These are phyloP conservation scores for Cerrena zonata DNA, from an alignment of 1,284 basidiomycete genomes.

Conservation along the genomic window DNA sequence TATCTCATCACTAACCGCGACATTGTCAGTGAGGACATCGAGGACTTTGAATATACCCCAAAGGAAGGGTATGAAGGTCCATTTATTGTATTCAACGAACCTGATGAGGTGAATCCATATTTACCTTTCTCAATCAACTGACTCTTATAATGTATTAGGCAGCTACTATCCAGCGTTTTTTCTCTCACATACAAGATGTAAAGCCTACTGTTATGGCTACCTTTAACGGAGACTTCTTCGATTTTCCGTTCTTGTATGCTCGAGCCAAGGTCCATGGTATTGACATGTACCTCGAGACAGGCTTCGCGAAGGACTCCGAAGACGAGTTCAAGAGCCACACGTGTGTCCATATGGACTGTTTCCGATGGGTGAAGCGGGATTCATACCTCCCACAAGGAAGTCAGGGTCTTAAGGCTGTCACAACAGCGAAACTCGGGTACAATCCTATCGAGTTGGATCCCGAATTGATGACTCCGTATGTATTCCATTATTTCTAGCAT, in stretches of 20 bases:
- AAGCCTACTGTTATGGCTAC: constrained; percentile 97
- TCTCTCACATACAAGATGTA: constrained; percentile 87
- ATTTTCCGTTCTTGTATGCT: constrained; percentile 96
- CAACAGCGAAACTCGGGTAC: constrained; percentile 94
- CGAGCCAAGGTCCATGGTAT: constrained; percentile 85
- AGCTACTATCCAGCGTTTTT: constrained; percentile 81
- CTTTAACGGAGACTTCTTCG: constrained; percentile 99
- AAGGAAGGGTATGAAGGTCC: constrained; percentile 97
- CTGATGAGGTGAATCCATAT: constrained; percentile 67
- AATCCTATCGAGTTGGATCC: constrained; percentile 97
- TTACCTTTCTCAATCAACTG: not conserved
- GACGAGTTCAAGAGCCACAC: constrained; percentile 92
- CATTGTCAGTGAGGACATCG: constrained; percentile 95
- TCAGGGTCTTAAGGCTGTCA: constrained; percentile 98
- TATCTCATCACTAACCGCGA: constrained; percentile 97
- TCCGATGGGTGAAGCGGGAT: constrained; percentile 99
- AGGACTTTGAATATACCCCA: constrained; percentile 98
- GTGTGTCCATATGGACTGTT: constrained; percentile 99
- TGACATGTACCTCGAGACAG: constrained; percentile 94
- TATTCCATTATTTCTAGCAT: constrained; percentile 12
- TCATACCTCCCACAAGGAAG: constrained; percentile 98
- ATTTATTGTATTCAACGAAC: constrained; percentile 93
- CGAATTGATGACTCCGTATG: constrained; percentile 97
- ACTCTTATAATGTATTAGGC: constrained; percentile 37
- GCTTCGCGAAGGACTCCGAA: constrained; percentile 87